Base-by-base conservation (phyloP, 2,329 filamentous ascomycete species). In the Stachybotrys chartarum region DNA sequence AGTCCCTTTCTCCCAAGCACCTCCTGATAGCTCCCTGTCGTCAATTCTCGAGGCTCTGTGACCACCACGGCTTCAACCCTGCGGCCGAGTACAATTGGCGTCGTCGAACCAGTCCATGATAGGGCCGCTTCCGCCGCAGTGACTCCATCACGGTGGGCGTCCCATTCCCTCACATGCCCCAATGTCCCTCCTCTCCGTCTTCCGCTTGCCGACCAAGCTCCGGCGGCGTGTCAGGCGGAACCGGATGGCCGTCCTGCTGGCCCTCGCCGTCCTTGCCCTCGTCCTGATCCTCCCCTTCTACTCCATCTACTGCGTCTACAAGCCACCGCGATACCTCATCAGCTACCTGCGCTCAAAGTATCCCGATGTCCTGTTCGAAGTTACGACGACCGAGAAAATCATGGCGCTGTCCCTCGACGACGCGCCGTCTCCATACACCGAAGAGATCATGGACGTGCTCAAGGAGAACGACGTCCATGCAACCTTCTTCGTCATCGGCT, bases 351-450 rank as follows among this genome's bases (percentile, higher is more conserved):
- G 86, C 64, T 74, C 74, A 61, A 83, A 81, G 58, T 92, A 88
- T 80, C 89, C 90, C 1, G 85, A 91, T 63, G 87, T 95, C 4
- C 78, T 96, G 14, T 96, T 88, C 78, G 85, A 89, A 61, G 79
- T 88, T 48, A 63, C 66, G 35, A 78, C 80, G 1, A 63, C 72
- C 8, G 73, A 81, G 51, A 89, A 86, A 65, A 72, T 93, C 30
- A 78, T 96, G 17, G 91, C 90, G 0, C 78, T 97, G 45, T 96
- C 90, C 1, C 87, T 96, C 64, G 91, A 96, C 74, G 91, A 96
- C 72, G 88, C 85, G 31, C 91, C 91, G 0, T 92, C 88, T 1
- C 71, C 79, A 48, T 79, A 89, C 68, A 95, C 91, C 2, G 66
- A 71, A 49, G 82, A 85, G 55, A 91, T 96, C 57, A 73, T 91